Evolutionary conservation across 2,329 filamentous ascomycete species (phyloP).

Genomic region (Aureobasidium vineae): DNA sequence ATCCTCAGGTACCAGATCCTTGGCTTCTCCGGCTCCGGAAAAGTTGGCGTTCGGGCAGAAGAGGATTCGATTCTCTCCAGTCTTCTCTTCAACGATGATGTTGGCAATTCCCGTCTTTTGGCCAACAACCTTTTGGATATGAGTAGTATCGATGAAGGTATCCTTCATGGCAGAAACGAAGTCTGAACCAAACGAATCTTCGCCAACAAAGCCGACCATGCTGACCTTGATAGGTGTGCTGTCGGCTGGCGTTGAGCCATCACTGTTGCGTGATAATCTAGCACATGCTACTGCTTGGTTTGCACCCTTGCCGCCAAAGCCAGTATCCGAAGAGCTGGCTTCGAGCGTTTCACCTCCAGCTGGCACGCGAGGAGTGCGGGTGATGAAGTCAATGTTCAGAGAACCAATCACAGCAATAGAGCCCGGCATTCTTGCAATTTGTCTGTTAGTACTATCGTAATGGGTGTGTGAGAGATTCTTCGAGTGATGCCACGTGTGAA

Average conservation of each 20-base stretch:
- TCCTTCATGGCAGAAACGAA: conserved; percentile 45
- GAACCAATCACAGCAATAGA: conserved; percentile 82
- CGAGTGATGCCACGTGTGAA: neutral
- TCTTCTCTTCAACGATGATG: conserved; percentile 50
- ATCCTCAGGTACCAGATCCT: conserved; percentile 42
- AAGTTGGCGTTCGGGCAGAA: conserved; percentile 51
- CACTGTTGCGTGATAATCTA: conserved; percentile 56
- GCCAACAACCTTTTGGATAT: conserved; percentile 43
- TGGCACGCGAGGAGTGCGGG: conserved; percentile 80
- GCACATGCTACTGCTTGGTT: conserved; percentile 92
- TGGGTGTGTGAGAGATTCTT: neutral
- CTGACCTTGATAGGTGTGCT: conserved; percentile 44
- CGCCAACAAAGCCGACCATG: conserved; percentile 53
- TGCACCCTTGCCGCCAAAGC: conserved; percentile 88
- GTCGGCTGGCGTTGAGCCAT: conserved; percentile 25
- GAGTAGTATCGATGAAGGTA: conserved; percentile 46
- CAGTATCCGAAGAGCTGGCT: conserved; percentile 71
- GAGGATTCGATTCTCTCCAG: conserved; percentile 52
- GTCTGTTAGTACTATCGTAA: neutral
- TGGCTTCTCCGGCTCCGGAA: conserved; percentile 36
- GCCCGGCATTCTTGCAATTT: neutral
- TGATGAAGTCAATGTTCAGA: conserved; percentile 91
- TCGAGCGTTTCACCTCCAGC: conserved; percentile 84
- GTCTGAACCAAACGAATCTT: conserved; percentile 45
- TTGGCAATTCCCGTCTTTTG: conserved; percentile 51